These are phyloP conservation scores for Blumeriella jaapii DNA, from an alignment of 2,329 filamentous ascomycete genomes.

Conservation along the genomic window DNA sequence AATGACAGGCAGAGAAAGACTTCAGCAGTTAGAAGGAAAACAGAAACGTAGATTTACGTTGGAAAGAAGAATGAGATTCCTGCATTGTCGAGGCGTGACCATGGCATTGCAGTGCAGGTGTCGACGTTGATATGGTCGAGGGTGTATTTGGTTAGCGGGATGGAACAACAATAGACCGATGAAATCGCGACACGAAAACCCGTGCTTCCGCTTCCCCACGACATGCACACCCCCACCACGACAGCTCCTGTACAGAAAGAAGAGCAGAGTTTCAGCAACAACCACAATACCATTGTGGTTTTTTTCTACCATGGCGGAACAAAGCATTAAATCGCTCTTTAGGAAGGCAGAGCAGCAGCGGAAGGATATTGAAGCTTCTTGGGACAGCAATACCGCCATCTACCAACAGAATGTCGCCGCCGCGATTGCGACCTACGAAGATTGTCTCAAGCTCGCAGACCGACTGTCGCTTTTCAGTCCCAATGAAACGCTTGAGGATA, in stretches of 20 bases:
- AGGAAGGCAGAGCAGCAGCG: constrained; percentile 42
- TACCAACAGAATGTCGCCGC: constrained; percentile 57
- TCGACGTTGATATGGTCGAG: background rate
- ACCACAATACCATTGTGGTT: constrained; percentile 17
- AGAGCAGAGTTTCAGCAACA: constrained; percentile 4
- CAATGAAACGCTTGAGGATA: constrained; percentile 82
- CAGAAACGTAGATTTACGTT: background rate
- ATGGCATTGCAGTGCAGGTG: background rate
- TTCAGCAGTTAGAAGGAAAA: background rate
- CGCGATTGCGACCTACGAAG: constrained; percentile 60
- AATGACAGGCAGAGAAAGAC: background rate
- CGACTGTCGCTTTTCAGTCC: constrained; percentile 74
- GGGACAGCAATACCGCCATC: constrained; percentile 49
- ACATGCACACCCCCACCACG: background rate
- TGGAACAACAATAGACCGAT: too few relatives aligned
- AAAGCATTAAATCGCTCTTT: constrained; percentile 41
- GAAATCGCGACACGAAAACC: too few relatives aligned
- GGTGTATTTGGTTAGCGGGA: too few relatives aligned
- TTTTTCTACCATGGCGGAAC: constrained; percentile 28
- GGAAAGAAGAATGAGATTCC: background rate
- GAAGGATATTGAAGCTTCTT: constrained; percentile 46
- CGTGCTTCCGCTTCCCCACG: too few relatives aligned
- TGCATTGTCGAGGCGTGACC: background rate
- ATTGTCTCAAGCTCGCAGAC: constrained; percentile 58
- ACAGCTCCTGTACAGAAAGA: background rate